Evolutionary conservation across 192 early-diverging fungal species (phyloP).

Genomic region (Diversispora eburnea): DNA sequence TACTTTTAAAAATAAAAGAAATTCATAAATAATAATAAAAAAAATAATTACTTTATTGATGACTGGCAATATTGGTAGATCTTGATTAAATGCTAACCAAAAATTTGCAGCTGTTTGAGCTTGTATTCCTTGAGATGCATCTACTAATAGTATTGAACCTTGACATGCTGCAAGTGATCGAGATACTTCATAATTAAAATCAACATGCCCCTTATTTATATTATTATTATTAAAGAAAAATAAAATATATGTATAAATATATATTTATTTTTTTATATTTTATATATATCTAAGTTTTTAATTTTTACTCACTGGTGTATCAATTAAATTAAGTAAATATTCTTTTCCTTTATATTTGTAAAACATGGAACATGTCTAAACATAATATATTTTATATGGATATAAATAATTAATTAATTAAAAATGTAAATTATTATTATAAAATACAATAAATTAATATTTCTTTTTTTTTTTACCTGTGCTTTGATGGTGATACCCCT

Average conservation of each 20-base stretch:
- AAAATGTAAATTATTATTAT: neutral
- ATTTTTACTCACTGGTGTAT: constrained; percentile 71
- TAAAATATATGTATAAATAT: neutral
- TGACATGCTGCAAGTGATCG: constrained; percentile 92
- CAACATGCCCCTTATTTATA: constrained; percentile 66
- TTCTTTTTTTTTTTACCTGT: constrained; percentile 51
- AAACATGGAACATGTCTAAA: constrained; percentile 88
- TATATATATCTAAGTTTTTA: too few relatives aligned
- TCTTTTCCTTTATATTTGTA: constrained; percentile 72
- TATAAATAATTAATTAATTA: neutral
- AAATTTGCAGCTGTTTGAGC: constrained; percentile 99
- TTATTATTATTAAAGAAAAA: neutral
- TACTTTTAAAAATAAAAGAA: neutral
- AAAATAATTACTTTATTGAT: constrained; percentile 71
- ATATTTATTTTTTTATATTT: too few relatives aligned
- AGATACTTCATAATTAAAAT: constrained; percentile 96
- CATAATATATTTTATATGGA: too few relatives aligned
- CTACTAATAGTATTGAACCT: constrained; percentile 87
- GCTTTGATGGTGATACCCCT: constrained; percentile 98
- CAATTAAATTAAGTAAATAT: constrained; percentile 93
- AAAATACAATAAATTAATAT: neutral
- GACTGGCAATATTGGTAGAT: constrained; percentile 81
- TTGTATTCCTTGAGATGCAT: constrained; percentile 93
- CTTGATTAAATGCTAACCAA: constrained; percentile 86
- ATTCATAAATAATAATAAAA: neutral